These are phyloP conservation scores for Zygosaccharomyces sapae DNA, from an alignment of 1,139 yeast genomes.

Conservation along the genomic window DNA sequence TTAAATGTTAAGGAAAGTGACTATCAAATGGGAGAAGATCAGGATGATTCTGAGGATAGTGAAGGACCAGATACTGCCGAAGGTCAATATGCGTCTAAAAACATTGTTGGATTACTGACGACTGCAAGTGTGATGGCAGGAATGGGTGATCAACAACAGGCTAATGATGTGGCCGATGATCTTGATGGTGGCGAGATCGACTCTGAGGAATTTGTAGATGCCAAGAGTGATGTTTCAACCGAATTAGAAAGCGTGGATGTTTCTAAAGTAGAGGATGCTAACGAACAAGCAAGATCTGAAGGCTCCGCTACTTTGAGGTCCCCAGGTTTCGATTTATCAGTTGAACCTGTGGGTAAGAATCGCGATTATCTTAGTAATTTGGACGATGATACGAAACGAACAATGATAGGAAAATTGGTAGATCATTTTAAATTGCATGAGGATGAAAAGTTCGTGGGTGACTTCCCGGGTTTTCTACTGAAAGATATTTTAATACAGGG, in stretches of 20 bases:
- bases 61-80: conserved; percentile 35
- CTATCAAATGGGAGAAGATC: background rate
- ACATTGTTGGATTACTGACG: conserved; percentile 49
- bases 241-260: background rate
- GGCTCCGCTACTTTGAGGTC: background rate
- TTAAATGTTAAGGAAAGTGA: too few relatives aligned
- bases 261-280: background rate
- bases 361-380: background rate
- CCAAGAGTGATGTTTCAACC: conserved; percentile 13
- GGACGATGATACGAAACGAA: conserved; percentile 13
- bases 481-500: conserved; percentile 85
- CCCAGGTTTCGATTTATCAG: conserved; percentile 1
- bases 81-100: conserved; percentile 42
- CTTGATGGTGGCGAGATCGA: conserved; percentile 14
- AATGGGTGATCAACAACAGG: conserved; percentile 34
- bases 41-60: conserved; percentile 10
- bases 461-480: conserved; percentile 74
- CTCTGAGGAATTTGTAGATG: conserved; percentile 20
- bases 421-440: conserved; percentile 42
- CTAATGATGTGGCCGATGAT: conserved; percentile 25
- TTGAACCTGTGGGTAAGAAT: background rate
- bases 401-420: conserved; percentile 37
- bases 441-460: conserved; percentile 51
- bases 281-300: background rate
- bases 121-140: conserved; percentile 54